Percentiles rank a stretch among this genome's conserved stretches.
Evolutionary conservation across 257 asterid species (phyloP).

Genomic region (Capsicum baccatum): DNA sequence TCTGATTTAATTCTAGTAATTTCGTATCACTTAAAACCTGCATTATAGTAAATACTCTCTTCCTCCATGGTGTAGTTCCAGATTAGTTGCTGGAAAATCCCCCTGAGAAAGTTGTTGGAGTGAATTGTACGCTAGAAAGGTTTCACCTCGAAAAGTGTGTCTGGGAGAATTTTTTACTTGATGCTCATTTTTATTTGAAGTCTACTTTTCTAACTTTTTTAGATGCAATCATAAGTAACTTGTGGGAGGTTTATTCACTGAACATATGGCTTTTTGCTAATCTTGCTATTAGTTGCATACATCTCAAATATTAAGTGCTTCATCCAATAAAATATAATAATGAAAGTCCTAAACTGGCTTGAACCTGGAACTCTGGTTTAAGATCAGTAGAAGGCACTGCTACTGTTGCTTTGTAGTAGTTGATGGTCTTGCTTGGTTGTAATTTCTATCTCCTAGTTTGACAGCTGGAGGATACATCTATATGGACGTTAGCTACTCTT

Average conservation of each 20-base stretch:
- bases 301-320: conserved; percentile 19
- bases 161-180: no score
- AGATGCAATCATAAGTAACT: background rate
- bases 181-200: no score
- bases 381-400: conserved; percentile 8
- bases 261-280: background rate
- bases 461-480: background rate
- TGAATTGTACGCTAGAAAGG: no score
- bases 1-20: no score
- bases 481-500: background rate
- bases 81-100: no score
- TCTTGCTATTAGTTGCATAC: conserved; percentile 21
- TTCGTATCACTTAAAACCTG: no score
- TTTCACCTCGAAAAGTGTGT: no score
- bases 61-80: no score
- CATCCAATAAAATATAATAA: conserved; percentile 8
- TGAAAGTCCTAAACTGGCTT: conserved; percentile 22
- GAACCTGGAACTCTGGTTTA: conserved; percentile 22
- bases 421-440: background rate
- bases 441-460: background rate
- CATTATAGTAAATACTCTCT: no score
- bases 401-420: conserved; percentile 15
- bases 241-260: background rate
- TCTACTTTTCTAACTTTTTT: no score
- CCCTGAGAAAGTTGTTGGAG: no score